A percentile compares a stretch with the other conserved stretches of the same genome.
Conservation (phyloP, 495 filamentous ascomycete species). For the Podospora tetraspora region DNA sequence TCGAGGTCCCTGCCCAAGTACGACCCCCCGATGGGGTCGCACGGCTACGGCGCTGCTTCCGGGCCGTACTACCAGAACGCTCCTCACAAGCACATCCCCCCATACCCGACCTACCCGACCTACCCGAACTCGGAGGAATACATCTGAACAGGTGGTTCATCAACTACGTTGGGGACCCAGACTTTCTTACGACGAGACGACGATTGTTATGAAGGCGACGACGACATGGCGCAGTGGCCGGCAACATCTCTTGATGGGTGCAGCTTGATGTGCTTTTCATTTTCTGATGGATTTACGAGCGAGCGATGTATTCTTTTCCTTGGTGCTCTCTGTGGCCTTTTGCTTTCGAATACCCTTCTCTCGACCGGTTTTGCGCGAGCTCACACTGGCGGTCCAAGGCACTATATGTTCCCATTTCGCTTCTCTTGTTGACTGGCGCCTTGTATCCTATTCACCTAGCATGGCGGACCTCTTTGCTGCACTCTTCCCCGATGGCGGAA, state of each 20-base stretch:
- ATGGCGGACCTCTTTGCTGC: conserved; percentile 11
- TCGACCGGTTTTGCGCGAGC: conserved; percentile 5
- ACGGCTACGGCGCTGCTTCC: conserved; percentile 3
- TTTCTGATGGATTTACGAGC: conserved; percentile 16
- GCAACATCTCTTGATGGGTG: conserved; percentile 7
- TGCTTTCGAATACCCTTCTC: conserved; percentile 12
- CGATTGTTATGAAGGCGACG: conserved; percentile 22
- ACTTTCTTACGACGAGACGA: conserved; percentile 20
- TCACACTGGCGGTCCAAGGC: conserved; percentile 8
- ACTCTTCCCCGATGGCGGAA: conserved; percentile 15
- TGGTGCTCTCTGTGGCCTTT: conserved; percentile 9
- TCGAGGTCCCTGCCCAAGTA: conserved; percentile 30
- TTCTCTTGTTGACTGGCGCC: conserved; percentile 1
- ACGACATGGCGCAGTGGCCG: conserved; percentile 9
- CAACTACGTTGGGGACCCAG: not conserved
- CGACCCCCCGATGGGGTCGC: conserved; percentile 14
- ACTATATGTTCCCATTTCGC: conserved; percentile 8
- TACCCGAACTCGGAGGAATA: not conserved
- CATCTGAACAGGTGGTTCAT: not conserved
- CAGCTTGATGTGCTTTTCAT: conserved; percentile 11
- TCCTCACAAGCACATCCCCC: conserved; percentile 11
- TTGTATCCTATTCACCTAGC: conserved; percentile 17
- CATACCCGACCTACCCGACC: conserved; percentile 17
- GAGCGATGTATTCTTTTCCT: conserved; percentile 22
- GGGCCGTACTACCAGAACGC: conserved; percentile 10